Conservation (phyloP, 192 early-diverging fungal species). For the Backusella psychrophila region DNA sequence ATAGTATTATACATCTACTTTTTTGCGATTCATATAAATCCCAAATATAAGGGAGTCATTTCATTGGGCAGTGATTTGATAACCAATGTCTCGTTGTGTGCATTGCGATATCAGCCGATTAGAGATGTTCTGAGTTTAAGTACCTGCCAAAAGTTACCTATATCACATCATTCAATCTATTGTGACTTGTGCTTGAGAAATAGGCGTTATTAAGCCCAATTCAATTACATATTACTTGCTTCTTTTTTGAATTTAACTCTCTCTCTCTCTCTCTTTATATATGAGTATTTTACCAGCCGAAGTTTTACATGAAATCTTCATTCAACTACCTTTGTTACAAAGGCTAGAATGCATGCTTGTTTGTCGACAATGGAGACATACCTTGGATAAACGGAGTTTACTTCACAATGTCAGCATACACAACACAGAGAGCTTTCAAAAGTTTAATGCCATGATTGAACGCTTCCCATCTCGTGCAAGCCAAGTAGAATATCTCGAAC, state of each 20-base stretch:
- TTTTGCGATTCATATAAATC: neutral
- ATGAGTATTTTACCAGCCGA: neutral
- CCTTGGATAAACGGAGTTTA: neutral
- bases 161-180: too few species aligned
- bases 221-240: too few species aligned
- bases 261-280: neutral
- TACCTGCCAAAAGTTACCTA: too few species aligned
- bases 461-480: neutral
- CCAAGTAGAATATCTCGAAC: neutral
- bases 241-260: neutral
- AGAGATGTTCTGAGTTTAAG: too few species aligned
- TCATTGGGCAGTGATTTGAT: neutral
- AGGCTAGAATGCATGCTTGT: neutral
- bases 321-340: neutral
- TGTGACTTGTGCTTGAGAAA: neutral
- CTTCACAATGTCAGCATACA: neutral
- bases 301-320: neutral
- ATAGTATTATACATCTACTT: neutral
- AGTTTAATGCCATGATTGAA: neutral
- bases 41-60: neutral
- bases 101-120: neutral
- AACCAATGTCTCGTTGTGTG: neutral
- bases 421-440: neutral
- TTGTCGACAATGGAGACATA: neutral
- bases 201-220: neutral